Conservation (phyloP, 371 early-diverging fungal species). For the Capniomyces stellatus region DNA sequence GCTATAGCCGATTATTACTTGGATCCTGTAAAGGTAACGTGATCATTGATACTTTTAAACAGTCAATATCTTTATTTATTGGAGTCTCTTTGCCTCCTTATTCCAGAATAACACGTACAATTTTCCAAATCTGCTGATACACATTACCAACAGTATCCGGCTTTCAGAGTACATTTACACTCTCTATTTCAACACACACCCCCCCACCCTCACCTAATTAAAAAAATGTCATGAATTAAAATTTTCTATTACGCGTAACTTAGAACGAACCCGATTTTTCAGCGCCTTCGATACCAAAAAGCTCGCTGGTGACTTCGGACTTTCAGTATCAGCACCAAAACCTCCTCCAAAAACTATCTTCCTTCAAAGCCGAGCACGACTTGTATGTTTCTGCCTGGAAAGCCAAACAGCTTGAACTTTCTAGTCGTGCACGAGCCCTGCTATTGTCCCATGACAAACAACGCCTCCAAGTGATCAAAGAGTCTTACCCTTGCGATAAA, state of each 20-base stretch:
- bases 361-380: constrained; percentile 19
- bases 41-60: not conserved
- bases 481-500: not conserved
- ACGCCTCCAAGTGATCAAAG: not conserved
- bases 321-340: not conserved
- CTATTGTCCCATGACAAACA: constrained; percentile 12
- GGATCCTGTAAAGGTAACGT: constrained; percentile 4
- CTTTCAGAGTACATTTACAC: no score
- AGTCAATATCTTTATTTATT: not conserved
- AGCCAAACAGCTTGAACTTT: constrained; percentile 18
- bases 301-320: no score
- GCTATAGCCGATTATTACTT: constrained; percentile 33
- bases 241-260: not conserved
- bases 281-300: not conserved
- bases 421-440: constrained; percentile 10
- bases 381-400: constrained; percentile 15
- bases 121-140: no score
- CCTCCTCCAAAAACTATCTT: constrained; percentile 3
- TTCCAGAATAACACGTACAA: no score
- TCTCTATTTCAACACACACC: no score
- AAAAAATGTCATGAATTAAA: not conserved
- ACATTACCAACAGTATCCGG: no score
- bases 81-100: no score
- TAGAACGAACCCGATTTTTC: constrained; percentile 2
- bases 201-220: not conserved